A percentile compares a stretch with the other conserved stretches of the same genome.
phyloP scores from a whole-genome alignment of 805 yeast genomes.

The Saitoella complicata region DNA sequence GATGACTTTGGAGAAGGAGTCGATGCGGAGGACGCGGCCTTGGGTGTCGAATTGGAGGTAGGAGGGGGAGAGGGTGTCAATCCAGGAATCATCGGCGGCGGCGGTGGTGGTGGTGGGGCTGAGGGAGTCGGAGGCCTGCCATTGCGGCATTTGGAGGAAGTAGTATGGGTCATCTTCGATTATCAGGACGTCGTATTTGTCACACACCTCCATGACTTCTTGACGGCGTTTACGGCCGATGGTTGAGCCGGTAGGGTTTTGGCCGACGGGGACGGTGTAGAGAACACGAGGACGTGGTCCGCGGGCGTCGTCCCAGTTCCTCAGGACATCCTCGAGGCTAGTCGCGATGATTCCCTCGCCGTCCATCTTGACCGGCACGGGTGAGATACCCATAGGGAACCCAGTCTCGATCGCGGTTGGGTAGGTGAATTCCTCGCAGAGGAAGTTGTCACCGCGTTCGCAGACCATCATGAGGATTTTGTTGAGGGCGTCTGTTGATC shows the following conservation, averaged over 20 bases:
- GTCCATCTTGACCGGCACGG: constrained; percentile 56
- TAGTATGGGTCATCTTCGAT: constrained; percentile 96
- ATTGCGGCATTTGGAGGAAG: constrained; percentile 82
- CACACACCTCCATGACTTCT: constrained; percentile 59
- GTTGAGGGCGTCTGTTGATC: constrained; percentile 88
- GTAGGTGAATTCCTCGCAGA: constrained; percentile 66
- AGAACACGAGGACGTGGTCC: constrained; percentile 62
- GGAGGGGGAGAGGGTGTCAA: constrained; percentile 54
- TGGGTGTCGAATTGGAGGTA: constrained; percentile 63
- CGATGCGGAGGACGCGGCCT: constrained; percentile 80
- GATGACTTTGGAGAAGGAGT: constrained; percentile 76
- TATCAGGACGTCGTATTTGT: constrained; percentile 70
- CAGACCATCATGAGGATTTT: constrained; percentile 62
- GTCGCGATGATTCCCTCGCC: constrained; percentile 44
- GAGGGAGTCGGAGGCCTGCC: constrained; percentile 26
- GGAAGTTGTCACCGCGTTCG: constrained; percentile 46
- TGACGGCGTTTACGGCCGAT: constrained; percentile 61
- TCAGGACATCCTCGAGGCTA: constrained; percentile 36
- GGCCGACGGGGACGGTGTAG: constrained; percentile 91
- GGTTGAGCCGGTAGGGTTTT: constrained; percentile 92
- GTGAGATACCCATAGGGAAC: constrained; percentile 39
- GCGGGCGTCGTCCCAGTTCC: constrained; percentile 44
- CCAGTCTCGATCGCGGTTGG: constrained; percentile 60
- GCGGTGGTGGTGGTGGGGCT: constrained; percentile 14
- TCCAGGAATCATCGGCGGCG: constrained; percentile 35